Base-by-base conservation (phyloP, 331 rosid species). In the Acacia pycnantha region DNA sequence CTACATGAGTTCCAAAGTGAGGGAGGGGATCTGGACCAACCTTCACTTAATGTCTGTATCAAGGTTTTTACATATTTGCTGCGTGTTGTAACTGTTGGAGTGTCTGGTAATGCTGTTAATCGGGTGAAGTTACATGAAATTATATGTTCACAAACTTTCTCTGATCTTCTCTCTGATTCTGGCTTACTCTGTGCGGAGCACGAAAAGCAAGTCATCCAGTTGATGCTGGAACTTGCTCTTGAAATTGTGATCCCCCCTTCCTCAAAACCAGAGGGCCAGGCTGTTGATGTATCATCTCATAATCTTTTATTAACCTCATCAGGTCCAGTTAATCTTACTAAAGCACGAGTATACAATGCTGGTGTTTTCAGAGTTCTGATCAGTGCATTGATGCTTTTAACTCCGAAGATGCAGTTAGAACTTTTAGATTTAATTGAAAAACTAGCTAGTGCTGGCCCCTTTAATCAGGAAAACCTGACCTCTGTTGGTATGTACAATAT, bases 1-100 rank as follows among this genome's bases (percentile, higher is more conserved):
- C 97, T 97, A 70, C 97, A 97, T 82, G 90, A 97, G 73, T 94
- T 97, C 91, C 99, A 94, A 92, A 89, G 88, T 82, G 92, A 88
- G 35, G 92, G 88, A 22, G 91, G 82, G 70, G 83, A 83, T 70
- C 61, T 73, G 5, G 94, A 89, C 78, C 94, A 88, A 73, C 83
- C 97, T 82, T 83, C 88, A 74, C 79, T 89, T 77, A 86, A 84
- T 83, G 88, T 83, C 84, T 87, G 85, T 62, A 75, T 88, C 26
- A 94, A 89, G 87, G 94, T 92, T 72, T 80, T 94, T 77, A 89
- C 92, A 2, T 88, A 88, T 86, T 85, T 97, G 84, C 82, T 97
- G 88, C 97, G 95, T 76, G 90, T 89, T 82, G 86, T 88, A 85
- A 94, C 97, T 24, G 97, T 92, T 85, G 99, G 92, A 71, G 97